These are phyloP conservation scores for Yamadazyma phyllophila DNA, from an alignment of 805 yeast genomes.

Conservation along the genomic window DNA sequence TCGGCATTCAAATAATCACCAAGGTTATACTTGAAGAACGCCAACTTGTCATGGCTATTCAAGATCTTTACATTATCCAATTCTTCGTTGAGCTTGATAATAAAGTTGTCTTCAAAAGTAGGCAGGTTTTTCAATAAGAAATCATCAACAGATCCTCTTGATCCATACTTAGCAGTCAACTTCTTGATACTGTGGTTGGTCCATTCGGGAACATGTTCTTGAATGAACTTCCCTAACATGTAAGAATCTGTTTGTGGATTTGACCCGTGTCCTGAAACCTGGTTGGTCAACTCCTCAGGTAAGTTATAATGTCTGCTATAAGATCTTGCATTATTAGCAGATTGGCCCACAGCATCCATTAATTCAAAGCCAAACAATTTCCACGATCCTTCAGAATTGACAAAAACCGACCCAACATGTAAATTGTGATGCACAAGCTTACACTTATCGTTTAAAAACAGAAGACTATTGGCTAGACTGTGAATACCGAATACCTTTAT, in stretches of 20 bases:
- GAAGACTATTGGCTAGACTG: conserved; percentile 52
- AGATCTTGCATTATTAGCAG: conserved; percentile 7
- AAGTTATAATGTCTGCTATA: conserved; percentile 23
- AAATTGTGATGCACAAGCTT: conserved; percentile 64
- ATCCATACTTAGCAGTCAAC: conserved; percentile 37
- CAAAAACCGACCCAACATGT: conserved; percentile 54
- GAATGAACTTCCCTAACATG: conserved; percentile 57
- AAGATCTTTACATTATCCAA: conserved; percentile 57
- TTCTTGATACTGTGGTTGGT: conserved; percentile 18
- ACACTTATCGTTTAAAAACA: conserved; percentile 57
- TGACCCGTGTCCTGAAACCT: conserved; percentile 39
- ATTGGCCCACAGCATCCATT: conserved; percentile 44
- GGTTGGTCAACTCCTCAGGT: conserved; percentile 52
- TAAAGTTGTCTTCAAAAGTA: conserved; percentile 37
- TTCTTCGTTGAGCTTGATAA: conserved; percentile 52
- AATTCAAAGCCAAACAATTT: conserved; percentile 79
- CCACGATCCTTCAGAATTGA: conserved; percentile 76
- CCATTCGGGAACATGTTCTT: conserved; percentile 12
- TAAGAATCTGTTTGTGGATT: conserved; percentile 60
- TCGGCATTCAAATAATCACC: conserved; percentile 17
- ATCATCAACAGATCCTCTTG: conserved; percentile 28
- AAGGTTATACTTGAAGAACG: conserved; percentile 33
- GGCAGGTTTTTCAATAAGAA: conserved; percentile 22
- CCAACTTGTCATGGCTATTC: conserved; percentile 51
- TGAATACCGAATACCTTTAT: conserved; percentile 54